A percentile compares a stretch with the other conserved stretches of the same genome.
These are phyloP conservation scores for Aquilaria sinensis DNA, from an alignment of 345 rosid genomes.

Conservation along the genomic window DNA sequence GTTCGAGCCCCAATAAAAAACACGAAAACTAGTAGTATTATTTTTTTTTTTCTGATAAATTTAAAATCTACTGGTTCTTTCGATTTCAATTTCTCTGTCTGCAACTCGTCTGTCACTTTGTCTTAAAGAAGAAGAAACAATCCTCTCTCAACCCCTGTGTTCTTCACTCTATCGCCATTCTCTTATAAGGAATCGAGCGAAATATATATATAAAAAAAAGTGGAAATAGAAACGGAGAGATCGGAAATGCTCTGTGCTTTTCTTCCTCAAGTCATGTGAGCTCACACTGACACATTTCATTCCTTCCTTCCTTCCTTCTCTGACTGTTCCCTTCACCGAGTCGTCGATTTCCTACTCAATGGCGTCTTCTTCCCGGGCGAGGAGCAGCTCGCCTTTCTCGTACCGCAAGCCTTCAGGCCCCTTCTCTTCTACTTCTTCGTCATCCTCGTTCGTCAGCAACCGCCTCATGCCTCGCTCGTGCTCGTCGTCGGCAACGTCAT, in stretches of 20 bases:
- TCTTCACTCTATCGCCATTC: constrained; percentile 21
- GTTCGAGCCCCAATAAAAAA: constrained; percentile 5
- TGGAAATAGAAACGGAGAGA: neutral
- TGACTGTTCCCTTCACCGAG: constrained; percentile 22
- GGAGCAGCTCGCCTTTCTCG: constrained; percentile 88
- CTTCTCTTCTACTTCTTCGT: constrained; percentile 68
- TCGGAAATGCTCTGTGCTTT: constrained; percentile 40
- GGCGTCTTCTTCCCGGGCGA: constrained; percentile 83
- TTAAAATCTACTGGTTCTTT: constrained; percentile 12
- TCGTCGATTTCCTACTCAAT: constrained; percentile 29
- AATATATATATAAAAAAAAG: neutral
- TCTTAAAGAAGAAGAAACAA: constrained; percentile 70
- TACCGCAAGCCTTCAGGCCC: constrained; percentile 71
- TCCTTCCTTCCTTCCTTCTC: constrained; percentile 11
- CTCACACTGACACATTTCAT: constrained; percentile 62
- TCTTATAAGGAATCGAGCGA: constrained; percentile 14
- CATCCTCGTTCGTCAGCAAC: constrained; percentile 54
- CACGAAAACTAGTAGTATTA: constrained; percentile 12
- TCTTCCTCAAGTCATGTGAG: constrained; percentile 71
- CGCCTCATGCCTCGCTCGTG: constrained; percentile 67
- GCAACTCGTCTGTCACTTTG: constrained; percentile 30
- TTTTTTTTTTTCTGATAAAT: constrained; percentile 20
- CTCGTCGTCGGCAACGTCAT: constrained; percentile 70
- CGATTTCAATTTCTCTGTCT: constrained; percentile 28
- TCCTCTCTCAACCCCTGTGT: constrained; percentile 27